Conservation (phyloP, 2,329 filamentous ascomycete genomes). For the Xylariaceae sp. region DNA sequence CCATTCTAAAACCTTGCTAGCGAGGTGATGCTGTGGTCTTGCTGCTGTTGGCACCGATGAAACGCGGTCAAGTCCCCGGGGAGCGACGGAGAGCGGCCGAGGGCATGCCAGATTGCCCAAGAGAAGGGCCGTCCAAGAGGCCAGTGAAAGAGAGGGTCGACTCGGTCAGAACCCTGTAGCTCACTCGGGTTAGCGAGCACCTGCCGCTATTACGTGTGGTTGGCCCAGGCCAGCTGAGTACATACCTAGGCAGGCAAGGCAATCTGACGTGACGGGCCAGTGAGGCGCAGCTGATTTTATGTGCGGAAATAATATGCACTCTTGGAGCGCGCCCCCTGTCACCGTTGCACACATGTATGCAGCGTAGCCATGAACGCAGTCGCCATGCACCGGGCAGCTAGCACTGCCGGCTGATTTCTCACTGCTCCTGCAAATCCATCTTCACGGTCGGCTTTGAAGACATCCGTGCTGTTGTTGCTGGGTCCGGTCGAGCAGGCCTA, state of each 20-base stretch:
- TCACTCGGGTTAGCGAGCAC: too few species aligned
- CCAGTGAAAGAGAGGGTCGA: too few species aligned
- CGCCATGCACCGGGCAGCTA: constrained; percentile 9
- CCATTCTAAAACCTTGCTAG: too few species aligned
- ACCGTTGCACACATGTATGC: too few species aligned
- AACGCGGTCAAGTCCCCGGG: too few species aligned
- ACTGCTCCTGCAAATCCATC: neutral
- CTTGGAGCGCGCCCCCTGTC: constrained; percentile 3
- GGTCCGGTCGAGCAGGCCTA: constrained; percentile 7
- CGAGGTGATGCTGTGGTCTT: too few species aligned
- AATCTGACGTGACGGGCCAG: constrained; percentile 14
- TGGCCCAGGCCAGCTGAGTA: neutral
- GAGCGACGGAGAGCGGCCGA: neutral
- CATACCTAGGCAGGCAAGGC: constrained; percentile 1
- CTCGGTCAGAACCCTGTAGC: too few species aligned
- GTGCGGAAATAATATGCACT: constrained; percentile 1
- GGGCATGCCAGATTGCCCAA: too few species aligned
- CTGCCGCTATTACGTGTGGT: too few species aligned
- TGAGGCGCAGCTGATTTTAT: constrained; percentile 15
- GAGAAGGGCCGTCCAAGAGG: too few species aligned
- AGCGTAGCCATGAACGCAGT: constrained; percentile 3
- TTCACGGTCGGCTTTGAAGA: neutral
- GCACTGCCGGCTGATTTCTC: neutral
- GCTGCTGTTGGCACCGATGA: too few species aligned
- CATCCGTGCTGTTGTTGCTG: constrained; percentile 8